Conservation (phyloP, 306 rosid genomes). For the Elaeagnus macrophylla region DNA sequence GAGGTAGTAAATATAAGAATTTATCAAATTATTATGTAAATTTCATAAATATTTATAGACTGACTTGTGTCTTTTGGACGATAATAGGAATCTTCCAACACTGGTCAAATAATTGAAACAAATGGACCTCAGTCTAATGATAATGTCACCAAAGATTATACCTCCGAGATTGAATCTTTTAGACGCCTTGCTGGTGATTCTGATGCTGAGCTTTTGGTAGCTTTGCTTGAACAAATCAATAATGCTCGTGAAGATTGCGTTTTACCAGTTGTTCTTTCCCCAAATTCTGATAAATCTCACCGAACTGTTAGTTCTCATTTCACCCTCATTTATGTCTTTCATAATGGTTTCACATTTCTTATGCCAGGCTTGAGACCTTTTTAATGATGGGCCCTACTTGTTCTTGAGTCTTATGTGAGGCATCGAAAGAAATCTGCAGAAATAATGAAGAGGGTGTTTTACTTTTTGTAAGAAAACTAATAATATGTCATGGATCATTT, state of each 20-base stretch:
- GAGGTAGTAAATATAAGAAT: slow-evolving; percentile 26
- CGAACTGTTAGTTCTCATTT: slow-evolving; percentile 57
- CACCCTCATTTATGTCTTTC: slow-evolving; percentile 2
- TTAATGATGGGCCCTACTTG: neutral
- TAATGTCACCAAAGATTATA: slow-evolving; percentile 35
- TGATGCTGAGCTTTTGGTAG: slow-evolving; percentile 51
- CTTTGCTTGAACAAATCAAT: slow-evolving; percentile 44
- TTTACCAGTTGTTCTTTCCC: slow-evolving; percentile 60
- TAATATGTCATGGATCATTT: neutral
- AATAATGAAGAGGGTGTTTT: too few species aligned
- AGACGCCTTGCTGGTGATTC: slow-evolving; percentile 60
- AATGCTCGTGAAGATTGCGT: slow-evolving; percentile 40
- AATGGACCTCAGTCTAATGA: slow-evolving; percentile 24
- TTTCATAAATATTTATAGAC: neutral
- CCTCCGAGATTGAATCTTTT: slow-evolving; percentile 57
- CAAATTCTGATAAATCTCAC: slow-evolving; percentile 67
- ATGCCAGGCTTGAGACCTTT: neutral
- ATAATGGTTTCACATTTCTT: neutral
- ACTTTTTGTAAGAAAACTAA: neutral
- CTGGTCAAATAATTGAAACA: slow-evolving; percentile 40
- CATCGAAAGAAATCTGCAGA: neutral
- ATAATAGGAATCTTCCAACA: slow-evolving; percentile 1
- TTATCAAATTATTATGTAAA: neutral
- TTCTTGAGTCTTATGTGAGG: slow-evolving; percentile 1
- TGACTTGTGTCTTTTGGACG: neutral